Percentiles rank a stretch among this genome's conserved stretches.
These are phyloP conservation scores for Citrullus colocynthis DNA, from an alignment of 306 rosid genomes.

Conservation along the genomic window DNA sequence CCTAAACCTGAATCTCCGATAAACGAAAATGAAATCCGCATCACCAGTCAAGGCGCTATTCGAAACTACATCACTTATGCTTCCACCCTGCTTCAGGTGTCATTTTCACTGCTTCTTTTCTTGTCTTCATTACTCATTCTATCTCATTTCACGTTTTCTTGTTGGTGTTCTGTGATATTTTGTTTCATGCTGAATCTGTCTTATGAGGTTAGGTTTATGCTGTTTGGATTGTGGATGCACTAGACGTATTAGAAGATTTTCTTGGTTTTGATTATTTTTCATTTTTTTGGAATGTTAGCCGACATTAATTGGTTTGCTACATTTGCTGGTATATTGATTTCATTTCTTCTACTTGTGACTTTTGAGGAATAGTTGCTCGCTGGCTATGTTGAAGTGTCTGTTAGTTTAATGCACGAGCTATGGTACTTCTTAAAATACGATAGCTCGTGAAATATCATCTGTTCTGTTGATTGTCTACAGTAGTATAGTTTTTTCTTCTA, in stretches of 20 bases:
- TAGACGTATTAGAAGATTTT: background rate
- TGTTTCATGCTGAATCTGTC: background rate
- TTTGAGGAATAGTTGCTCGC: background rate
- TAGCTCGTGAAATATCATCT: background rate
- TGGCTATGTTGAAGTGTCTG: background rate
- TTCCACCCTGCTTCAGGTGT: conserved; percentile 77
- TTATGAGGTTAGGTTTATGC: background rate
- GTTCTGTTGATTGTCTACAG: background rate
- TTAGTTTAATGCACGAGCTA: background rate
- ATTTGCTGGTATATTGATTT: background rate
- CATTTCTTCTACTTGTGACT: background rate
- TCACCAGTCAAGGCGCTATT: conserved; percentile 92
- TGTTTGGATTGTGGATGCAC: background rate
- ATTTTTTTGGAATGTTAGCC: background rate
- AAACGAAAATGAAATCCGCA: conserved; percentile 27
- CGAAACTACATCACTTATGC: conserved; percentile 97
- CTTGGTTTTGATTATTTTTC: background rate
- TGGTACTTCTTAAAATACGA: background rate
- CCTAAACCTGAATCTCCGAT: conserved; percentile 73
- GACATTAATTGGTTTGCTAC: background rate
- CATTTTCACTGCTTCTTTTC: background rate
- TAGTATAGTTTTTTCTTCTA: background rate
- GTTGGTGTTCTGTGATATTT: background rate
- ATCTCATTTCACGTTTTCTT: background rate
- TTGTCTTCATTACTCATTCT: background rate